Base-by-base conservation (phyloP, 768 basidiomycete species). In the Trametes cinnabarina region DNA sequence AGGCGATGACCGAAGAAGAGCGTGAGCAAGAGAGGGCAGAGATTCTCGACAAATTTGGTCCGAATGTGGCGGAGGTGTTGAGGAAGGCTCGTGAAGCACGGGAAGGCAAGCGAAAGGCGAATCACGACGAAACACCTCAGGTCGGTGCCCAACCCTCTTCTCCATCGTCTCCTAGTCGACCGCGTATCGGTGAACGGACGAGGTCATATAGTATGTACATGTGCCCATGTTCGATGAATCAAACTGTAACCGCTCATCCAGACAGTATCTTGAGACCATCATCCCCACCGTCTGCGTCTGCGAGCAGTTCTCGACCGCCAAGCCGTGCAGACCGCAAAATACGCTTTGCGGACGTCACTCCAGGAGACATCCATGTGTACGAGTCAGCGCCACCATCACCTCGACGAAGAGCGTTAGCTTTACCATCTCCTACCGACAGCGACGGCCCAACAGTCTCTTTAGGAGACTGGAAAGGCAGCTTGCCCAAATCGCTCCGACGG, bases 301-400 rank as follows among this genome's bases (percentile, higher is more conserved):
- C 76, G 15, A 58, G 50, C 54, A 78, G 72, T 54, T 83, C 82
- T 14, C 83, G 87, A 12, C 86, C 88, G 14, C 80, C 85, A 70
- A 78, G 83, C 69, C 50, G 82, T 72, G 61, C 79, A 1, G 66
- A 75, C 47, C 74, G 86, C 14, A 83, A 73, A 62, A 71, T 92
- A 28, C 84, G 91, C 17, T 94, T 94, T 65, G 88, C 90, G 30
- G 85, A 92, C 37, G 75, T 91, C 15, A 82, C 79, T 1, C 83
- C 88, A 0, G 72, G 81, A n/a, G 88, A 92, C 66, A 83, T 93
- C 2, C 79, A 90, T 70, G 86, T 93, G 1, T 93, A 93, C 65
- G 88, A 91, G 64, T 92, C 90, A 14, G 86, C 83, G 1, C 91
- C 90, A 4, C 75, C 87, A 2, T 91, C 92, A 3, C 91, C 91